phyloP scores from a whole-genome alignment of 371 early-diverging fungal genomes.

The Funneliformis caledonium region DNA sequence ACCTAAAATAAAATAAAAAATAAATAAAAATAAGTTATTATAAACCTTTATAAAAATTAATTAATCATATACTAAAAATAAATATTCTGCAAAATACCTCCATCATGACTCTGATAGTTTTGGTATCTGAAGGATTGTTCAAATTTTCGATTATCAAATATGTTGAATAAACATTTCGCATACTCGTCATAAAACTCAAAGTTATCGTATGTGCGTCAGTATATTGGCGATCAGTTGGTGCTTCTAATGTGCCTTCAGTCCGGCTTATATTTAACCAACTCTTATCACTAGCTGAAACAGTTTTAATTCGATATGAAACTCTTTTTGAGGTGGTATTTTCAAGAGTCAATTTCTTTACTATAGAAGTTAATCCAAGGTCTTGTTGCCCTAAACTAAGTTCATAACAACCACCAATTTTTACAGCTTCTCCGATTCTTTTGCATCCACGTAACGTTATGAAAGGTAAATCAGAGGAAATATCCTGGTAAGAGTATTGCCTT shows the following conservation, averaged over 20 bases:
- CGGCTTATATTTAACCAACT: conserved; percentile 68
- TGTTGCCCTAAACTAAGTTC: conserved; percentile 79
- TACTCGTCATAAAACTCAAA: conserved; percentile 55
- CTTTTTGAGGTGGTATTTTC: conserved; percentile 56
- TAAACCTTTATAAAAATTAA: background rate
- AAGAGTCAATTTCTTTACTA: conserved; percentile 61
- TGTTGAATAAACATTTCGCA: conserved; percentile 66
- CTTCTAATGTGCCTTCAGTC: conserved; percentile 66
- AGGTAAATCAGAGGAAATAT: conserved; percentile 41
- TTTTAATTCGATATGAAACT: conserved; percentile 62
- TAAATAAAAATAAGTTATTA: background rate
- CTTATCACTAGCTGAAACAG: conserved; percentile 55
- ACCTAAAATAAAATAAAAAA: conserved; percentile 46
- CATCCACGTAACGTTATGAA: conserved; percentile 60
- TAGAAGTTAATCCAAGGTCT: conserved; percentile 57
- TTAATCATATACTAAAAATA: background rate
- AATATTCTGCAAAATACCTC: conserved; percentile 45
- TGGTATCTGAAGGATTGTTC: conserved; percentile 68
- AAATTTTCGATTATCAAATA: conserved; percentile 71
- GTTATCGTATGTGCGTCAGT: conserved; percentile 55
- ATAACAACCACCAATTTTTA: conserved; percentile 60
- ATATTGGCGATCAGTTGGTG: conserved; percentile 42
- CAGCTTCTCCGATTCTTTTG: conserved; percentile 54
- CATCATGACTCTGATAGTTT: conserved; percentile 66
- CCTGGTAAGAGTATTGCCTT: background rate